Evolutionary conservation across 2,329 filamentous ascomycete species (phyloP), one percentile per base, ranked within the genome.

Genomic region (Byssothecium circinans): DNA sequence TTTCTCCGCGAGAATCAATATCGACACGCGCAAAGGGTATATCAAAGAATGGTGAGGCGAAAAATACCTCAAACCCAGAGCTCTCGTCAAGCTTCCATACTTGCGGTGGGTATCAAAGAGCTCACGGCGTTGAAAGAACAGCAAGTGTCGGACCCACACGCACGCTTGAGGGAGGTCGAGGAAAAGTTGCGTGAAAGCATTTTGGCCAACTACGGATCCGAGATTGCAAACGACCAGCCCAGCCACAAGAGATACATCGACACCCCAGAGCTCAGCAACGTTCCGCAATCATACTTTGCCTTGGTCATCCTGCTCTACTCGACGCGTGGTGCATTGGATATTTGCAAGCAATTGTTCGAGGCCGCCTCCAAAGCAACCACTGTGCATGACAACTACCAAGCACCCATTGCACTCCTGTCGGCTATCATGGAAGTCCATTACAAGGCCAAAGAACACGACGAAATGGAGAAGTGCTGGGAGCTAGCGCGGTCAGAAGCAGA

Each of bases 341-440:
- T 75, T 5, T 65, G 61, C 48, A 62, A 62, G 35, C 58, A 65
- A 30, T 47, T 70, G 15, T 59, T 69, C 34, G 49, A 57, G 22
- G 50, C 51, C 5, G 54, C 60, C 17, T 45, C 51, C 7, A 49
- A 56, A 8, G 42, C 41, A 1, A 35, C 33, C 14, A 6, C 30
- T 10, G 44, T 41, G 8, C 35, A 53, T 8, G 37, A 49, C 3
- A 52, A 55, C 17, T 61, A 58, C 17, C 52, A 55, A 18, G 54
- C 53, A 1, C 65, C 68, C 10, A 55, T 68, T 20, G 77, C 75
- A 0, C 80, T 73, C 36, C 60, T 73, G 19, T 69, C 67, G 5
- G 69, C 85, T 8, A 70, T 92, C 48, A 91, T 96, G 86, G 74
- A 78, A 18, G 78, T 83, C 0, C 80, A 88, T 61, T 73, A 83